Percentiles rank a stretch among this genome's conserved stretches.
These are phyloP conservation scores for Lentinula lateritia DNA, from an alignment of 768 basidiomycete genomes.

Conservation along the genomic window DNA sequence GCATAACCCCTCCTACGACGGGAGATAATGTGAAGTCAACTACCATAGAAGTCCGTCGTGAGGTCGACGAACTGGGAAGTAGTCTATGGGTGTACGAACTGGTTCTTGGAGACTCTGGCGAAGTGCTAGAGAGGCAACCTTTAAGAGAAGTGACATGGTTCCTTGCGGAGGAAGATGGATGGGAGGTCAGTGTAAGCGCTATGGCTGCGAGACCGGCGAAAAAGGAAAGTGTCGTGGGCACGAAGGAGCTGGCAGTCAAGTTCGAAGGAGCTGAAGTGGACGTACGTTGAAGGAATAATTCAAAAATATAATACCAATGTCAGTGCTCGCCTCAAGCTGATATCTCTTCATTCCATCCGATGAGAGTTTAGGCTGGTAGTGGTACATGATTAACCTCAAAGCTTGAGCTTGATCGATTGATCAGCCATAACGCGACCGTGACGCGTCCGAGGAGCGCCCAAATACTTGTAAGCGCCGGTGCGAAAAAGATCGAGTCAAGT, in stretches of 20 bases:
- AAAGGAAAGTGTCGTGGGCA: background rate
- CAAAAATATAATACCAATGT: no score
- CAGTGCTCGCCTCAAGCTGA: no score
- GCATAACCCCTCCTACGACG: background rate
- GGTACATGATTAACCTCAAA: no score
- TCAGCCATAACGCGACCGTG: no score
- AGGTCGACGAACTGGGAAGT: conserved; percentile 2
- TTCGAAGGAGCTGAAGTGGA: background rate
- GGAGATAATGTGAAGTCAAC: background rate
- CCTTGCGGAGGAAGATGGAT: conserved; percentile 10
- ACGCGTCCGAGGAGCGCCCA: no score
- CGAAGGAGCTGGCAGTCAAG: background rate
- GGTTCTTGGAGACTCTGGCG: background rate
- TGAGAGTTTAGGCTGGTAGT: no score
- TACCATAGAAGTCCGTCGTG: conserved; percentile 7
- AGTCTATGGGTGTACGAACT: conserved; percentile 10
- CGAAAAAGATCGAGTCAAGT: no score
- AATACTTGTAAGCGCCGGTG: no score
- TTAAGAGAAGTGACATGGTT: conserved; percentile 10
- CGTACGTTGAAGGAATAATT: background rate
- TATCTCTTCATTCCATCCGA: no score
- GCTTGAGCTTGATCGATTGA: no score
- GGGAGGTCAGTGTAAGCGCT: conserved; percentile 3
- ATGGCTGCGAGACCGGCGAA: conserved; percentile 8
- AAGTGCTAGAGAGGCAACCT: conserved; percentile 2